These are phyloP conservation scores for Globisporangium cystogenes DNA, from an alignment of 352 stramenopile species.

Conservation along the genomic window DNA sequence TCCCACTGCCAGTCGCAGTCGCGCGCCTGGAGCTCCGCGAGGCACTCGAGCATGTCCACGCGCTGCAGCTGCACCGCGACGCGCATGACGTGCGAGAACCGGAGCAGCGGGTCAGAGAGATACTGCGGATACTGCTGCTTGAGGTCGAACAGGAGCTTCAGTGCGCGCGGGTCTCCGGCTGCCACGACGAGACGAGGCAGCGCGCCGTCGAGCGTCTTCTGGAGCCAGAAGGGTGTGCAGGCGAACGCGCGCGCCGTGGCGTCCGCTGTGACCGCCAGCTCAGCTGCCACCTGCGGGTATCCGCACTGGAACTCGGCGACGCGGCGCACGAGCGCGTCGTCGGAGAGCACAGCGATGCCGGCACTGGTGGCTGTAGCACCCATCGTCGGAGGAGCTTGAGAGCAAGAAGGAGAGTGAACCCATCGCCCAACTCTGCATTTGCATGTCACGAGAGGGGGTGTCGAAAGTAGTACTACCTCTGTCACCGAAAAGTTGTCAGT, in stretches of 20 bases:
- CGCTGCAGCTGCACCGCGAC: neutral
- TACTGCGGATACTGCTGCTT: neutral
- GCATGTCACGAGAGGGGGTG: too few species aligned
- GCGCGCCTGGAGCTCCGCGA: neutral
- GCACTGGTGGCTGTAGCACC: neutral
- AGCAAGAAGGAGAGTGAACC: too few species aligned
- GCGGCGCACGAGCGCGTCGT: neutral
- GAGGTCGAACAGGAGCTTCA: neutral
- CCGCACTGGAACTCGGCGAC: neutral
- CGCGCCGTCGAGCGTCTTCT: neutral
- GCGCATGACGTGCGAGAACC: neutral
- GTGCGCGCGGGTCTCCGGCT: neutral
- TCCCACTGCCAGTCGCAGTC: neutral
- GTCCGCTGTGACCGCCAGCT: neutral
- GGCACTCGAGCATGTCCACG: neutral
- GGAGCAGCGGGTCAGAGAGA: neutral
- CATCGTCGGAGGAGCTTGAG: too few species aligned
- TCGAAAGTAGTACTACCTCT: too few species aligned
- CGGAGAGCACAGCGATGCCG: neutral
- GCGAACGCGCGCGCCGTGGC: neutral
- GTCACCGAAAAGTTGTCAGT: too few species aligned
- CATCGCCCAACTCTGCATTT: too few species aligned
- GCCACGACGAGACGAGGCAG: neutral
- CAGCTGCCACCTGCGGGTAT: neutral
- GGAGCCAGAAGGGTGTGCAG: neutral